phyloP scores from a whole-genome alignment of 2,329 filamentous ascomycete genomes.

The Botrytis pseudocinerea region DNA sequence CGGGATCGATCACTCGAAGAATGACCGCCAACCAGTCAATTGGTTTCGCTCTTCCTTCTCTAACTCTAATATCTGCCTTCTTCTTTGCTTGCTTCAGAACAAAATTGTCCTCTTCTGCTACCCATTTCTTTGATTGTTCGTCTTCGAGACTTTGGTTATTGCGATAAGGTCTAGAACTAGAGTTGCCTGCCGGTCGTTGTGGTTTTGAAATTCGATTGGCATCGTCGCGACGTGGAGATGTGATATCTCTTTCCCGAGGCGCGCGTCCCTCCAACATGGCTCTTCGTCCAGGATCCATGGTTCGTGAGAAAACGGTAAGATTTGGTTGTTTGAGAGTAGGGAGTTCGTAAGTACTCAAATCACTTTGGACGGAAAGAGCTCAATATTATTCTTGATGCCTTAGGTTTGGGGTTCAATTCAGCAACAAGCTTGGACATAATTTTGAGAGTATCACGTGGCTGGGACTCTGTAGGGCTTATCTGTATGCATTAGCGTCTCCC shows the following conservation, averaged over 20 bases:
- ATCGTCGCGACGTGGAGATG: conserved; percentile 56
- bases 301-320: background rate
- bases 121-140: conserved; percentile 78
- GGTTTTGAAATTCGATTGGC: conserved; percentile 59
- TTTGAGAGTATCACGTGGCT: background rate
- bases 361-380: background rate
- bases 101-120: conserved; percentile 93
- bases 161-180: conserved; percentile 36
- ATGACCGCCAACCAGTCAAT: conserved; percentile 95
- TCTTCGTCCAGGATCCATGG: conserved; percentile 40
- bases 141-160: conserved; percentile 51
- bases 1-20: conserved; percentile 81
- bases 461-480: background rate
- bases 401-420: background rate
- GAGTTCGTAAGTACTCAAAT: background rate
- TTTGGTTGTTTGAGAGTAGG: background rate
- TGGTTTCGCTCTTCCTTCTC: conserved; percentile 84
- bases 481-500: background rate
- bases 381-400: background rate
- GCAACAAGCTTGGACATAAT: background rate
- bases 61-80: conserved; percentile 92
- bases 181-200: conserved; percentile 35
- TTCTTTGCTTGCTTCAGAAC: conserved; percentile 97
- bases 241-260: conserved; percentile 52
- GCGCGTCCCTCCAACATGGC: conserved; percentile 37